Conservation (phyloP, 345 rosid species). For the Brassica carinata region DNA sequence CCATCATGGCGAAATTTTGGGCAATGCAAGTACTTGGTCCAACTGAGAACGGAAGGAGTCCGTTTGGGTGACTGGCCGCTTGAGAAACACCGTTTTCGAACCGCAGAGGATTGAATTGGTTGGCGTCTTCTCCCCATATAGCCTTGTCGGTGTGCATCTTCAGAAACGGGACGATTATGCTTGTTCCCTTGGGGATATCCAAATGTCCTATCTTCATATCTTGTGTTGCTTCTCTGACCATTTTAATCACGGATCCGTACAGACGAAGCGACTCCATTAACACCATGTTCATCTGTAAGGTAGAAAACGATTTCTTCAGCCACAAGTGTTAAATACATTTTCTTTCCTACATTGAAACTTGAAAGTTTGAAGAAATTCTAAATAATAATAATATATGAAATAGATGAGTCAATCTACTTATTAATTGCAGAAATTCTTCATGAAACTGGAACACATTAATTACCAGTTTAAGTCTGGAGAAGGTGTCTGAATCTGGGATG, state of each 20-base stretch:
- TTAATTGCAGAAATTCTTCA: too few relatives aligned
- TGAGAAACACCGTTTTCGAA: conserved; percentile 14
- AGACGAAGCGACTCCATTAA: conserved; percentile 10
- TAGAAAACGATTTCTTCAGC: background rate
- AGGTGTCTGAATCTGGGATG: background rate
- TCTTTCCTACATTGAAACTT: too few relatives aligned
- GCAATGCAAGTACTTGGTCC: conserved; percentile 12
- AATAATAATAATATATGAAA: too few relatives aligned
- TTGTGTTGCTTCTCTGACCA: too few relatives aligned
- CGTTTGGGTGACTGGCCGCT: conserved; percentile 1
- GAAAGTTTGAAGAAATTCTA: too few relatives aligned
- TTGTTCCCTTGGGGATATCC: too few relatives aligned
- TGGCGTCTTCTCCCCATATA: too few relatives aligned
- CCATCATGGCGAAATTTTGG: conserved; percentile 10
- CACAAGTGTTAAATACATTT: too few relatives aligned
- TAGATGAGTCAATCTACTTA: too few relatives aligned
- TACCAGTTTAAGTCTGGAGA: conserved; percentile 5
- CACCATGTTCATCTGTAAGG: conserved; percentile 11
- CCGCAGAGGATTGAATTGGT: background rate
- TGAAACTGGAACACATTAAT: background rate
- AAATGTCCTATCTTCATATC: conserved; percentile 10
- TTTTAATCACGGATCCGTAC: conserved; percentile 3
- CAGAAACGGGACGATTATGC: too few relatives aligned
- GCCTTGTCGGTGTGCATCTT: too few relatives aligned
- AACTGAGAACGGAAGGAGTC: background rate